Evolutionary conservation across 2,329 filamentous ascomycete species (phyloP).

Genomic region (Talaromyces rugulosus): DNA sequence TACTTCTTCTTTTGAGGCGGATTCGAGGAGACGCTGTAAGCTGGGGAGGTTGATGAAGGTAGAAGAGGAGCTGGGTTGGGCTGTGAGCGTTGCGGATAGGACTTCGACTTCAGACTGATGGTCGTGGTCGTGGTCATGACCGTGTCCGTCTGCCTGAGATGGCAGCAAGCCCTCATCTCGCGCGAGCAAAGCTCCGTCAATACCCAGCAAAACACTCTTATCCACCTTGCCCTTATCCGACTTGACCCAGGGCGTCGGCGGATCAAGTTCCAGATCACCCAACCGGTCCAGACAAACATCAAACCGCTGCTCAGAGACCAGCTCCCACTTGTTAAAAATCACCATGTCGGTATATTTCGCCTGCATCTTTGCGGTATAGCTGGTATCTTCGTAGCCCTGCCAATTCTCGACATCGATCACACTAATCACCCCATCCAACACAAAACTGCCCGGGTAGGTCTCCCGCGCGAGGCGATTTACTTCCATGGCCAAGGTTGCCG

Average conservation of each 20-base stretch:
- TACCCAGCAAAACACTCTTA: slow-evolving; percentile 75
- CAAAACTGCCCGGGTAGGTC: slow-evolving; percentile 51
- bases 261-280: slow-evolving; percentile 67
- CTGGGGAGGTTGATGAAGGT: slow-evolving; percentile 45
- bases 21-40: slow-evolving; percentile 62
- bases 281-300: slow-evolving; percentile 75
- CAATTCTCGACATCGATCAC: slow-evolving; percentile 96
- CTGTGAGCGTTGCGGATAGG: slow-evolving; percentile 68
- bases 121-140: slow-evolving; percentile 39
- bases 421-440: slow-evolving; percentile 80
- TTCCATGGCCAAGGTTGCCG: slow-evolving; percentile 85
- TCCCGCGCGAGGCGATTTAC: slow-evolving; percentile 74
- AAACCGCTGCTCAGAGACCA: slow-evolving; percentile 65
- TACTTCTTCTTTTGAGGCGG: slow-evolving; percentile 85
- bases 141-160: slow-evolving; percentile 14
- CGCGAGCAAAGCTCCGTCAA: slow-evolving; percentile 69
- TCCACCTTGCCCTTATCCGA: slow-evolving; percentile 75
- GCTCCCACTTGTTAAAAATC: slow-evolving; percentile 91
- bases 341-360: slow-evolving; percentile 86
- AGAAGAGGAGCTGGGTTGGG: slow-evolving; percentile 21
- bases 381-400: slow-evolving; percentile 87
- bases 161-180: slow-evolving; percentile 16
- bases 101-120: slow-evolving; percentile 90
- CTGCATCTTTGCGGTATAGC: slow-evolving; percentile 82
- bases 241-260: slow-evolving; percentile 75